Conservation (phyloP, 2,329 filamentous ascomycete genomes). For the Phaeoacremonium minimum region DNA sequence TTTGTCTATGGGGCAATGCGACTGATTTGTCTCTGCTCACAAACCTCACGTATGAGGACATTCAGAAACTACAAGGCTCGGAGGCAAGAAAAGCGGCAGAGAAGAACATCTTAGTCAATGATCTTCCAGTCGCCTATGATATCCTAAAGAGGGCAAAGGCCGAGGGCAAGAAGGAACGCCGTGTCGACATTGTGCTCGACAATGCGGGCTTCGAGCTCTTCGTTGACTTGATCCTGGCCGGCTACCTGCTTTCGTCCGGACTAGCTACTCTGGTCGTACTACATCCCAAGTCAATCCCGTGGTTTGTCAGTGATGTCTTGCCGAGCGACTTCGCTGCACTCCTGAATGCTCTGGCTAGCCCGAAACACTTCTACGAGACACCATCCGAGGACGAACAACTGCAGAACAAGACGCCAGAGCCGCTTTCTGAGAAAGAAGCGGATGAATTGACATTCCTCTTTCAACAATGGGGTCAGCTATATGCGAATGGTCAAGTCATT, state of each 20-base stretch:
- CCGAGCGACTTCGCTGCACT: slow-evolving; percentile 82
- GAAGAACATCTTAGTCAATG: slow-evolving; percentile 88
- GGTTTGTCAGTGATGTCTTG: slow-evolving; percentile 96
- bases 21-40: slow-evolving; percentile 91
- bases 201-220: slow-evolving; percentile 97
- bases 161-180: slow-evolving; percentile 49
- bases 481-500: slow-evolving; percentile 78
- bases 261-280: slow-evolving; percentile 84
- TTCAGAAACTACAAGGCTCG: slow-evolving; percentile 91
- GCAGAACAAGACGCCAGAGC: slow-evolving; percentile 51
- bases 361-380: slow-evolving; percentile 73
- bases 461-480: slow-evolving; percentile 72
- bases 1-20: slow-evolving; percentile 95
- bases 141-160: slow-evolving; percentile 18
- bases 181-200: slow-evolving; percentile 92
- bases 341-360: slow-evolving; percentile 72
- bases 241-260: slow-evolving; percentile 79
- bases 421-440: slow-evolving; percentile 64
- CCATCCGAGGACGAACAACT: slow-evolving; percentile 63
- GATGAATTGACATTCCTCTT: slow-evolving; percentile 73
- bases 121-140: slow-evolving; percentile 48
- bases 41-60: slow-evolving; percentile 87
- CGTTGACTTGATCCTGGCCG: slow-evolving; percentile 87
- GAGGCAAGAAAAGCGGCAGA: slow-evolving; percentile 82
- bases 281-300: slow-evolving; percentile 91